A percentile compares a stretch with the other conserved stretches of the same genome.
Evolutionary conservation across 306 rosid genomes (phyloP).

Genomic region (Begonia peltatifolia): DNA sequence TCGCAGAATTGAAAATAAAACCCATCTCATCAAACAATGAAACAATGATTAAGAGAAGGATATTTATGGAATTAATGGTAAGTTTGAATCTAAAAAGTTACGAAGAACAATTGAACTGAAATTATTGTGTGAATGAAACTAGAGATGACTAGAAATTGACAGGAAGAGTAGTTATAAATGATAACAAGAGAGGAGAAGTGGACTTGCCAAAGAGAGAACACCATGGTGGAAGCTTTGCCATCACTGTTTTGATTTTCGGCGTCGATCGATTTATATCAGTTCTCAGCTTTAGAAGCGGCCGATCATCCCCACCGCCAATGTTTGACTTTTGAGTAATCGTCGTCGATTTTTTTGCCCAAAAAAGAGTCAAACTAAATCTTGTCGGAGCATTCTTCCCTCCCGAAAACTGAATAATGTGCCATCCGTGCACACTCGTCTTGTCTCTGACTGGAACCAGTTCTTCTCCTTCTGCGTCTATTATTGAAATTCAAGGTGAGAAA

Average conservation of each 20-base stretch:
- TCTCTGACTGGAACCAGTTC: slow-evolving; percentile 38
- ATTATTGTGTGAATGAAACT: neutral
- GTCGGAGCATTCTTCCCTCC: slow-evolving; percentile 68
- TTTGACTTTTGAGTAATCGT: slow-evolving; percentile 3
- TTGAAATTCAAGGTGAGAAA: slow-evolving; percentile 1
- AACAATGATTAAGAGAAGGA: too few relatives aligned
- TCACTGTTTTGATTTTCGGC: slow-evolving; percentile 40
- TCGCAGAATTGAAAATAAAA: too few relatives aligned
- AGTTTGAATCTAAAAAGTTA: neutral
- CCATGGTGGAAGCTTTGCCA: slow-evolving; percentile 71
- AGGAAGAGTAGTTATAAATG: slow-evolving; percentile 62
- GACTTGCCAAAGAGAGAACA: slow-evolving; percentile 90
- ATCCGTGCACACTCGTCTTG: slow-evolving; percentile 43
- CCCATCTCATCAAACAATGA: too few relatives aligned
- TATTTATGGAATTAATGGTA: too few relatives aligned
- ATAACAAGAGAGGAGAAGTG: slow-evolving; percentile 57
- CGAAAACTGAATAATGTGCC: slow-evolving; percentile 74
- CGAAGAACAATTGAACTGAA: neutral
- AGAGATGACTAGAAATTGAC: slow-evolving; percentile 29
- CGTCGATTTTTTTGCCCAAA: slow-evolving; percentile 38
- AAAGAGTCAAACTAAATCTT: slow-evolving; percentile 38
- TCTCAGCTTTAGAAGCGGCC: slow-evolving; percentile 63
- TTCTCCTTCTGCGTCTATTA: slow-evolving; percentile 30
- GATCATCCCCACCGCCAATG: slow-evolving; percentile 7
- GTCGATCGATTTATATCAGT: slow-evolving; percentile 55